Percentiles rank a stretch among this genome's conserved stretches.
Conservation (phyloP, 805 yeast species). For the Lipomyces anomalus region DNA sequence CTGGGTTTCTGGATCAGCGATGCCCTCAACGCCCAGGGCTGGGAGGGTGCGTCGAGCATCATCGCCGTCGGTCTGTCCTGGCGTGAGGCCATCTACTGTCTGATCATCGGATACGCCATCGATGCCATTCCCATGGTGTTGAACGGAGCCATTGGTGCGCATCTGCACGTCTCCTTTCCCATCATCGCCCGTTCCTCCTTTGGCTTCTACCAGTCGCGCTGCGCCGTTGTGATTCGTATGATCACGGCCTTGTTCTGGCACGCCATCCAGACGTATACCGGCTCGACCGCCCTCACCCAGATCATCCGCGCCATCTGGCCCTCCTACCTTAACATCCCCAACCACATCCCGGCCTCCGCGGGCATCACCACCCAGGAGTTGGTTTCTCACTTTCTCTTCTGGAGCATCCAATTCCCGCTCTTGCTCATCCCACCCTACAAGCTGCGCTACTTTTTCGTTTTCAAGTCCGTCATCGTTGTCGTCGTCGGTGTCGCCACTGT, state of each 20-base stretch:
- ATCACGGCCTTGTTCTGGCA: slow-evolving; percentile 25
- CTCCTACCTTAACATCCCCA: slow-evolving; percentile 20
- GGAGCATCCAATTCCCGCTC: slow-evolving; percentile 23
- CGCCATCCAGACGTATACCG: slow-evolving; percentile 21
- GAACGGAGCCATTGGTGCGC: slow-evolving; percentile 74
- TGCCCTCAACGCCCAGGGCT: slow-evolving; percentile 22
- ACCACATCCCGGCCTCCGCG: slow-evolving; percentile 18
- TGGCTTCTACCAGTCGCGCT: slow-evolving; percentile 40
- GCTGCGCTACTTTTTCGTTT: slow-evolving; percentile 19
- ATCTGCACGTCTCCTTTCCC: slow-evolving; percentile 80
- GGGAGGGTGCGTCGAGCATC: slow-evolving; percentile 23
- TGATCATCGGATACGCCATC: slow-evolving; percentile 32
- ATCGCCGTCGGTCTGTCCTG: slow-evolving; percentile 23
- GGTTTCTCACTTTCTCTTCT: slow-evolving; percentile 17
- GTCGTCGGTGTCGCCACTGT: slow-evolving; percentile 23
- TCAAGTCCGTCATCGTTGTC: slow-evolving; percentile 21
- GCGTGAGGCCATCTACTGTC: slow-evolving; percentile 21
- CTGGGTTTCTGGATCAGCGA: slow-evolving; percentile 26
- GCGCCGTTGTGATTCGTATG: slow-evolving; percentile 20
- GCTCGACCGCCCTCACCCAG: slow-evolving; percentile 19
- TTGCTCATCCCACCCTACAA: slow-evolving; percentile 24
- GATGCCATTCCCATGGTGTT: slow-evolving; percentile 64
- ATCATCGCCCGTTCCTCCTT: slow-evolving; percentile 74
- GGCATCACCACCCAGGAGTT: slow-evolving; percentile 24
- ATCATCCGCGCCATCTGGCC: slow-evolving; percentile 26